Evolutionary conservation across 768 basidiomycete species (phyloP).

Genomic region (Tulasnella sp.): DNA sequence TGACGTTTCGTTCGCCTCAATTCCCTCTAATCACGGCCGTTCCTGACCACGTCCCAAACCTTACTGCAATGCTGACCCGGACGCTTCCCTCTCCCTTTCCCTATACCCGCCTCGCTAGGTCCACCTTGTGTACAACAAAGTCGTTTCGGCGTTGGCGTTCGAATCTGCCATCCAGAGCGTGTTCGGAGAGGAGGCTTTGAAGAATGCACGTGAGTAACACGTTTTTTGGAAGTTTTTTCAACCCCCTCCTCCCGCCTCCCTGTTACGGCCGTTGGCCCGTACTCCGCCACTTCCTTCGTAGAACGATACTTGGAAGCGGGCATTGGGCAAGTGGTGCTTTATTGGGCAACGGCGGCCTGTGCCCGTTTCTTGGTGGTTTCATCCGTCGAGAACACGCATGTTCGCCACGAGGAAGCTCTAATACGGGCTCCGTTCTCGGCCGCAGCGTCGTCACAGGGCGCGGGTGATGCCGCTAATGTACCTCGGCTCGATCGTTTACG

Average conservation of each 20-base stretch:
- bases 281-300: not conserved
- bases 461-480: not conserved
- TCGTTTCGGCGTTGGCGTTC: conserved; percentile 86
- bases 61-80: not conserved
- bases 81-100: too few relatives aligned
- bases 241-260: not conserved
- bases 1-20: not conserved
- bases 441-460: not conserved
- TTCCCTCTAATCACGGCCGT: not conserved
- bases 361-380: not conserved
- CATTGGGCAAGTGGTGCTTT: not conserved
- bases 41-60: not conserved
- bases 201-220: conserved; percentile 63
- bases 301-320: not conserved
- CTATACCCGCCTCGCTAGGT: conserved; percentile 34
- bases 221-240: not conserved
- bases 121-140: conserved; percentile 75
- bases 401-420: not conserved
- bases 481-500: not conserved
- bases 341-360: conserved; percentile 6
- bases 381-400: not conserved
- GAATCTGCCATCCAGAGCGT: conserved; percentile 73
- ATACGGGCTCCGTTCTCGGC: not conserved
- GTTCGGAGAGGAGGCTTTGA: conserved; percentile 74
- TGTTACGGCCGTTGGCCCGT: not conserved